Evolutionary conservation across 495 filamentous ascomycete genomes (phyloP).

Genomic region (Friedmanniomyces endolithicus): DNA sequence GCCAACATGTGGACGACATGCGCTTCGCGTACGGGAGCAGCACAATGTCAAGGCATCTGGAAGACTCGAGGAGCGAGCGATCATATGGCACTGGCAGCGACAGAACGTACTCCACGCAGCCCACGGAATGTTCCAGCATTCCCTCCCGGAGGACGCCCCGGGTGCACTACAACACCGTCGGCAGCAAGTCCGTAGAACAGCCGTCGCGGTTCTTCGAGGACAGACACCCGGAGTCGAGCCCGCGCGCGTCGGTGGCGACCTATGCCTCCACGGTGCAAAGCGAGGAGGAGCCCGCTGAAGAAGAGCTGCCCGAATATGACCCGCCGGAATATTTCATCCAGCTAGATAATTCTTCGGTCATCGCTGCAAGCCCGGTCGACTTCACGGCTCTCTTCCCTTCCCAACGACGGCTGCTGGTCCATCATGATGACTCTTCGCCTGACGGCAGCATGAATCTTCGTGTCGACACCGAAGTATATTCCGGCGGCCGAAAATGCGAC

Average conservation of each 20-base stretch:
- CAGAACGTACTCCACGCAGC: slow-evolving; percentile 50
- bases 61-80: slow-evolving; percentile 27
- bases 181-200: slow-evolving; percentile 30
- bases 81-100: slow-evolving; percentile 50
- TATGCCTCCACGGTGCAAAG: slow-evolving; percentile 65
- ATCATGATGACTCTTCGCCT: slow-evolving; percentile 79
- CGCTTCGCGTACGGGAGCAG: slow-evolving; percentile 3
- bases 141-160: slow-evolving; percentile 32
- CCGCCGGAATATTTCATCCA: slow-evolving; percentile 48
- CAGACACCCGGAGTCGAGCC: slow-evolving; percentile 33
- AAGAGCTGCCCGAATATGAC: slow-evolving; percentile 42
- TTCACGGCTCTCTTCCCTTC: slow-evolving; percentile 87
- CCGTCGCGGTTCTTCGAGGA: slow-evolving; percentile 33
- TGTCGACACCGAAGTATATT: slow-evolving; percentile 61
- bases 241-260: slow-evolving; percentile 53
- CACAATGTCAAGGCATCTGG: not conserved
- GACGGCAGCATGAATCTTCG: slow-evolving; percentile 98
- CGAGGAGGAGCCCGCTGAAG: slow-evolving; percentile 45
- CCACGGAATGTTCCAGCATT: slow-evolving; percentile 49
- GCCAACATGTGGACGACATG: slow-evolving; percentile 6
- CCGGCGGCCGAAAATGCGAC: slow-evolving; percentile 46
- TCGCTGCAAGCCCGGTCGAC: slow-evolving; percentile 65
- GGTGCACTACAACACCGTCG: slow-evolving; percentile 14
- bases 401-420: slow-evolving; percentile 61
- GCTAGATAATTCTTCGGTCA: slow-evolving; percentile 46